Base-by-base conservation (phyloP, 1,284 basidiomycete genomes). In the Takashimella koratensis region DNA sequence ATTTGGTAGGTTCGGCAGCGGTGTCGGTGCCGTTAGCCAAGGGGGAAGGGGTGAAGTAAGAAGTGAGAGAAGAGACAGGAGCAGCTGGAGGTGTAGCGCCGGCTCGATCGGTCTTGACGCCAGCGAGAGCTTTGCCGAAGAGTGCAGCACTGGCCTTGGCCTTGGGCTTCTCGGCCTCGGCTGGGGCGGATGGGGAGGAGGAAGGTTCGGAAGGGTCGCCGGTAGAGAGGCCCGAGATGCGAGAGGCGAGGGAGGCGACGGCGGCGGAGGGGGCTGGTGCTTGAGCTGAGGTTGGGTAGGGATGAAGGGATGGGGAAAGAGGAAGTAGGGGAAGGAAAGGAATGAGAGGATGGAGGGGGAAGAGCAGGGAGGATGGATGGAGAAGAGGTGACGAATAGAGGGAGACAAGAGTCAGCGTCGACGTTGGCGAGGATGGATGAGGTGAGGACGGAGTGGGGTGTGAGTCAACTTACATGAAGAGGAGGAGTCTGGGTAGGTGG, bases 51-150 rank as follows among this genome's bases (percentile, higher is more conserved):
- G n/a, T n/a, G n/a, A n/a, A n/a, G n/a, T n/a, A 22, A 25, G 48
- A 43, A 2, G 54, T 20, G 12, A 50, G 13, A 10, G 49, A 25
- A 5, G 53, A 24, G 11, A 50, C 11, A 21, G 61, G 39, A 5
- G 60, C 40, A 41, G 52, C 21, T 6, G 51, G 23, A 25, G 57
- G 41, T 21, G 61, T 27, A 12, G 53, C 22, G 20, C 54, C 16
- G 30, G 51, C 27, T 45, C 58, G 45, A 47, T 63, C 60, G 16
- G 66, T 49, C 49, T 68, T 71, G 19, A 68, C 67, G 16, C 68
- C 67, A 20, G 71, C 70, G 24, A 71, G 57, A n/a, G 68, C 67
- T 57, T 54, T 63, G 21, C 67, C 68, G 30, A 73, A 71, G 24
- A 73, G 56, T 6, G 62, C 52, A 13, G 60, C 61, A 40, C 64